These are phyloP conservation scores for Myxozyma geophila DNA, from an alignment of 805 yeast species.

Conservation along the genomic window DNA sequence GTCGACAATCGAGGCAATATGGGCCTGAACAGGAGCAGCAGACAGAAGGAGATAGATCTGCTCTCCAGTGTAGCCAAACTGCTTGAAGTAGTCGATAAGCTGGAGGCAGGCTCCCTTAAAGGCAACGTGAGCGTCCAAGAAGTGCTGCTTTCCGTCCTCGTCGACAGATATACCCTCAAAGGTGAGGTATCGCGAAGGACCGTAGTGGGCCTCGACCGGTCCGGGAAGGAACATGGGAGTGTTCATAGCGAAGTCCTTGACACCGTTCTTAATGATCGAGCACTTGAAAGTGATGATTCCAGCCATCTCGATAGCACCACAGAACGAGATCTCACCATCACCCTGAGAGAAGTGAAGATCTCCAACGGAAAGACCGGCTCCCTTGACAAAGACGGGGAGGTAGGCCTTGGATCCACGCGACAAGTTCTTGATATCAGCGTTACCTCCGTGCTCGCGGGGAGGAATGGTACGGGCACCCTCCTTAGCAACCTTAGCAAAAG, in stretches of 20 bases:
- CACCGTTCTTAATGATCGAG: conserved; percentile 51
- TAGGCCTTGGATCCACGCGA: conserved; percentile 56
- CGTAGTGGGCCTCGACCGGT: conserved; percentile 54
- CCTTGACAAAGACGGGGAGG: conserved; percentile 54
- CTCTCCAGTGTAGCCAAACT: conserved; percentile 58
- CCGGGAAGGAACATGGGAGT: conserved; percentile 57
- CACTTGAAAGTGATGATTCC: conserved; percentile 53
- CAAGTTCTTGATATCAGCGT: conserved; percentile 57
- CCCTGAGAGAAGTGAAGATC: conserved; percentile 60
- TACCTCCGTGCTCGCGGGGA: conserved; percentile 58
- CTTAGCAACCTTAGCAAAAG: conserved; percentile 44
- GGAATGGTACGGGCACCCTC: conserved; percentile 61
- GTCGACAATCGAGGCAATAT: conserved; percentile 58
- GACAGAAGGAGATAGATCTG: conserved; percentile 54
- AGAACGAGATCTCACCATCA: conserved; percentile 59
- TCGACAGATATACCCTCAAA: conserved; percentile 61
- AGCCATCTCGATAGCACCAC: conserved; percentile 61
- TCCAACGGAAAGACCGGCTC: conserved; percentile 56
- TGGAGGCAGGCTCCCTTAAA: conserved; percentile 56
- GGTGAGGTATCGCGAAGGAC: conserved; percentile 55
- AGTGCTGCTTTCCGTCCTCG: conserved; percentile 54
- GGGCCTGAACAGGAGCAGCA: conserved; percentile 58
- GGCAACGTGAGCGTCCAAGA: conserved; percentile 55
- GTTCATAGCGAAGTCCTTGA: conserved; percentile 49
- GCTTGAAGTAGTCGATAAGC: conserved; percentile 55